A percentile compares a stretch with the other conserved stretches of the same genome.
phyloP scores from a whole-genome alignment of 768 basidiomycete genomes.

The Rhizopogon vesiculosus region DNA sequence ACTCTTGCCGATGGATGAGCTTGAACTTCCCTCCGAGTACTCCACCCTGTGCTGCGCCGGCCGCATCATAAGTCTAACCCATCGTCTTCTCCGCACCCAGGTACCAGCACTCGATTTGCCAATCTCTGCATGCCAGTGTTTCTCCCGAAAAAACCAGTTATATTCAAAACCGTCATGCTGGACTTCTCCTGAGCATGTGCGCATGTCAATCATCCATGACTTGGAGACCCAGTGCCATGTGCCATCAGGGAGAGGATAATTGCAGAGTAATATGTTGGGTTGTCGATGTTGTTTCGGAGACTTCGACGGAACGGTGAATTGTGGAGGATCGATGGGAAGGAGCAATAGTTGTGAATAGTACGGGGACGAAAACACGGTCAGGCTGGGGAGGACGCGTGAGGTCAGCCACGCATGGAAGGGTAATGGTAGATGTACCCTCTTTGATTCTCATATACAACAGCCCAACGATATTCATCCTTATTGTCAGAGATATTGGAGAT shows the following conservation, averaged over 20 bases:
- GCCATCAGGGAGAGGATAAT: conserved; percentile 76
- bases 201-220: conserved; percentile 88
- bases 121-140: conserved; percentile 61
- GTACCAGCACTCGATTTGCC: conserved; percentile 60
- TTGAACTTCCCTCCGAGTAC: not conserved
- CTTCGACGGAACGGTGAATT: conserved; percentile 59
- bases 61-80: conserved; percentile 82
- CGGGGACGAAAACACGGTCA: conserved; percentile 67
- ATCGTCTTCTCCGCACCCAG: conserved; percentile 75
- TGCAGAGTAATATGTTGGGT: conserved; percentile 50
- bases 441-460: conserved; percentile 78
- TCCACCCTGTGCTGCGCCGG: conserved; percentile 34
- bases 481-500: conserved; percentile 24
- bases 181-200: conserved; percentile 64
- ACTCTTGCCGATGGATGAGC: conserved; percentile 10
- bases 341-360: conserved; percentile 69
- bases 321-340: conserved; percentile 66
- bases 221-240: conserved; percentile 79
- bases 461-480: conserved; percentile 68
- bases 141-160: conserved; percentile 69
- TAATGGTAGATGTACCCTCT: conserved; percentile 49
- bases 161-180: conserved; percentile 86
- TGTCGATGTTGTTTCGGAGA: conserved; percentile 38
- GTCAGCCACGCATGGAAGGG: not conserved
- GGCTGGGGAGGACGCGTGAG: conserved; percentile 27